phyloP scores from a whole-genome alignment of 2,329 filamentous ascomycete genomes.

The Monilinia polystroma region DNA sequence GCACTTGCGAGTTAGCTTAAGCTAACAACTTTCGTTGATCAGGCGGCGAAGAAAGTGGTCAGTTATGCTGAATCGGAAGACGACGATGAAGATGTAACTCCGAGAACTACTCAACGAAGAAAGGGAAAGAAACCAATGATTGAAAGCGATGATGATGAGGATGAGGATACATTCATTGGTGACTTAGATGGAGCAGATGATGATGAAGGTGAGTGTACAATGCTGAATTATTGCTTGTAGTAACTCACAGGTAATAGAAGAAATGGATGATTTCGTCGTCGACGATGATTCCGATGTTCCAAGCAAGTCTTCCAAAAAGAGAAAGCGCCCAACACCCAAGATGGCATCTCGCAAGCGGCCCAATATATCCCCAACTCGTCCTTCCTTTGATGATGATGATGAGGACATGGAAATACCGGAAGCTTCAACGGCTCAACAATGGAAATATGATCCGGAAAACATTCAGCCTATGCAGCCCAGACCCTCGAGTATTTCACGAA shows the following conservation, averaged over 20 bases:
- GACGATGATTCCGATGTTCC: constrained; percentile 75
- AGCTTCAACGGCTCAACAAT: constrained; percentile 76
- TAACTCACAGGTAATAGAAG: constrained; percentile 45
- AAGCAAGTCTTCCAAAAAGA: constrained; percentile 60
- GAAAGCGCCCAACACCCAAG: constrained; percentile 57
- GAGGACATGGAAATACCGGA: constrained; percentile 55
- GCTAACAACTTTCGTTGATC: constrained; percentile 35
- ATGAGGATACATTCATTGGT: constrained; percentile 60
- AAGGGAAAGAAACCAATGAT: constrained; percentile 58
- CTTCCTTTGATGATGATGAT: constrained; percentile 47
- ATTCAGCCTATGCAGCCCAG: constrained; percentile 51
- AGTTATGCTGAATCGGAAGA: constrained; percentile 87
- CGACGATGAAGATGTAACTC: constrained; percentile 68
- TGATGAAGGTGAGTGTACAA: constrained; percentile 49
- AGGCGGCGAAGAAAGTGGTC: constrained; percentile 58
- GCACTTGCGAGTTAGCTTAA: not conserved
- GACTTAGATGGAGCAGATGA: constrained; percentile 59
- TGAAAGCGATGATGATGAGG: constrained; percentile 64
- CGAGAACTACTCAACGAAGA: constrained; percentile 42
- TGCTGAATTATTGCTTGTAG: not conserved
- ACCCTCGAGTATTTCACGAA: constrained; percentile 43
- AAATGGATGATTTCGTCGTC: constrained; percentile 85
- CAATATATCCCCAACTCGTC: constrained; percentile 52
- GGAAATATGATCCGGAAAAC: constrained; percentile 69
- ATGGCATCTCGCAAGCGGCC: constrained; percentile 61